Conservation (phyloP, 345 rosid genomes). For the Boechera stricta region DNA sequence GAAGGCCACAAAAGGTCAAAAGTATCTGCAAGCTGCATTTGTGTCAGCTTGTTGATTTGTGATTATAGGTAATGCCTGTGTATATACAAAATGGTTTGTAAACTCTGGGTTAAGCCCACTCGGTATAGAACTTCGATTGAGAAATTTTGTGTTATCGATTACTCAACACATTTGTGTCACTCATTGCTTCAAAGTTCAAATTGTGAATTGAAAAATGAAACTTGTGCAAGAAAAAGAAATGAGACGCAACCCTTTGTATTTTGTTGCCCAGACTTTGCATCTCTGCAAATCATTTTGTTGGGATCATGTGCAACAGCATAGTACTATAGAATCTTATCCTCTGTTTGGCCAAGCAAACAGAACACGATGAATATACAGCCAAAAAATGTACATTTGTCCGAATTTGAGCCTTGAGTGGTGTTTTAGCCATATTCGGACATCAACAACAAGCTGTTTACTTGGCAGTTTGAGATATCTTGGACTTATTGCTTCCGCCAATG, state of each 20-base stretch:
- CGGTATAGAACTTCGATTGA: not conserved
- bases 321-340: conserved; percentile 19
- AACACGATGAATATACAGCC: conserved; percentile 24
- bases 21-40: conserved; percentile 5
- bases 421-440: conserved; percentile 8
- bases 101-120: conserved; percentile 12
- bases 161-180: too few relatives aligned
- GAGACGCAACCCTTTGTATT: not conserved
- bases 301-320: conserved; percentile 5
- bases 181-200: not conserved
- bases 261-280: not conserved
- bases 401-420: not conserved
- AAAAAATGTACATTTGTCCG: conserved; percentile 24
- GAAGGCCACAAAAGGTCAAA: conserved; percentile 6
- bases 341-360: conserved; percentile 14
- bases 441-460: not conserved
- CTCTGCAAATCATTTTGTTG: not conserved
- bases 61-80: conserved; percentile 5
- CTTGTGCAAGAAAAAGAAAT: not conserved
- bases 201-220: not conserved
- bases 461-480: not conserved
- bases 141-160: not conserved
- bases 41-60: conserved; percentile 20
- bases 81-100: conserved; percentile 16
- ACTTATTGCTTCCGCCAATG: not conserved